These are phyloP conservation scores for Erigeron philadelphicus DNA, from an alignment of 140 eudicot species.

Conservation along the genomic window DNA sequence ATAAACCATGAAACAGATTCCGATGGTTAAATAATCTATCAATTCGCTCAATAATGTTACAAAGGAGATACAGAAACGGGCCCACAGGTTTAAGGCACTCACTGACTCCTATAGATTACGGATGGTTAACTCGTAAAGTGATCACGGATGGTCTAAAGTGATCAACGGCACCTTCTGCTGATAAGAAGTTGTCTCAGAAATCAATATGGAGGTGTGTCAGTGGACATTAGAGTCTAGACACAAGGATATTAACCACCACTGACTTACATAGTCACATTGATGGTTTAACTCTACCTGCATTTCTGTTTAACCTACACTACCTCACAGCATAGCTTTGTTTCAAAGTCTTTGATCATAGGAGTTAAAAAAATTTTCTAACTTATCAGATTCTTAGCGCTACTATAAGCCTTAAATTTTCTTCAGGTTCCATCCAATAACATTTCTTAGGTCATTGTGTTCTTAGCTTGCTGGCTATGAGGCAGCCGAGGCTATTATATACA, in stretches of 20 bases:
- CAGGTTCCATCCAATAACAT: not conserved
- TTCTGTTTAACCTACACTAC: not conserved
- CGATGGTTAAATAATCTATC: not conserved
- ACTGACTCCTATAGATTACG: constrained; percentile 7
- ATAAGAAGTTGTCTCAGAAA: not conserved
- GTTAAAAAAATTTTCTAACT: not conserved
- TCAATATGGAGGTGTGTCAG: no score
- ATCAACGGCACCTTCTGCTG: constrained; percentile 6
- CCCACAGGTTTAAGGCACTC: not conserved
- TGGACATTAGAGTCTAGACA: no score
- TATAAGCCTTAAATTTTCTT: not conserved
- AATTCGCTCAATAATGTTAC: not conserved
- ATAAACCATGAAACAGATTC: not conserved
- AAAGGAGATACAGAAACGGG: not conserved
- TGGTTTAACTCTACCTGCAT: not conserved
- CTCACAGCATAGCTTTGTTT: not conserved
- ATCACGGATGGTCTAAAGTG: not conserved
- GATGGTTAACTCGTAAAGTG: not conserved
- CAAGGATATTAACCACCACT: not conserved
- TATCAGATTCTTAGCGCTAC: not conserved
- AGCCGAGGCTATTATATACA: not conserved
- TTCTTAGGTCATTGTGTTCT: not conserved
- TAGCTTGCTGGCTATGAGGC: not conserved
- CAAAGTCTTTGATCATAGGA: not conserved
- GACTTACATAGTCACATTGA: not conserved